Evolutionary conservation across 2,329 filamentous ascomycete species (phyloP).

Genomic region (Tolypocladium inflatum): DNA sequence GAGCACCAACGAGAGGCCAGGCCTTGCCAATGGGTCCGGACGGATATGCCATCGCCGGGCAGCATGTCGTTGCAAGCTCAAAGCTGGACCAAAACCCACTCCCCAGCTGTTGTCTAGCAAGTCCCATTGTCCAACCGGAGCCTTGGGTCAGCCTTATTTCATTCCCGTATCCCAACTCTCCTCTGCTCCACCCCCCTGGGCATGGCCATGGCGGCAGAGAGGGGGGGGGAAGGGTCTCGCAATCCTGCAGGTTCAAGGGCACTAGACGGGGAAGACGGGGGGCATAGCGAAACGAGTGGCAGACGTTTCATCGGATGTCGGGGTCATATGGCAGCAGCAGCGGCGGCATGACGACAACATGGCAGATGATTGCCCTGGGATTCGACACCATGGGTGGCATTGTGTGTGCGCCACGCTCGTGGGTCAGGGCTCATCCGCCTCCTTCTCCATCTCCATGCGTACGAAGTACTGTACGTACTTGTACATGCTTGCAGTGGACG

Average conservation of each 20-base stretch:
- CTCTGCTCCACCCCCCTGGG: neutral
- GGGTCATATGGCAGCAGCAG: neutral
- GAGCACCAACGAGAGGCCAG: conserved; percentile 8
- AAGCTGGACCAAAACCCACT: conserved; percentile 7
- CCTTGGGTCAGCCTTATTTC: conserved; percentile 1
- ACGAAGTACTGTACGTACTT: neutral
- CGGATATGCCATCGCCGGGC: conserved; percentile 1
- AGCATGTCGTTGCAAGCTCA: conserved; percentile 11
- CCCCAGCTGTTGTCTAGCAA: conserved; percentile 5
- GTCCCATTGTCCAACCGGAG: conserved; percentile 4
- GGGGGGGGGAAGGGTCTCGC: neutral
- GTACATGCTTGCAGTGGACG: neutral
- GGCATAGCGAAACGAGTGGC: neutral
- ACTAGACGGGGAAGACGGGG: neutral
- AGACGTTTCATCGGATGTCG: neutral
- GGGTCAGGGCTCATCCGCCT: neutral
- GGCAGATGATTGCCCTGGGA: neutral
- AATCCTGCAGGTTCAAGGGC: neutral
- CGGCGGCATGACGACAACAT: neutral
- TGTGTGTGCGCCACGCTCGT: neutral
- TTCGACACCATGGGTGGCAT: neutral
- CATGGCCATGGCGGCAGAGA: neutral
- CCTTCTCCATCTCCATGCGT: neutral
- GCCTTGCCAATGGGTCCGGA: conserved; percentile 1
- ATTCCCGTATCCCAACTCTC: neutral